Percentiles rank a stretch among this genome's conserved stretches.
Conservation (phyloP, 495 filamentous ascomycete genomes). For the Penicillium bialowiezense region DNA sequence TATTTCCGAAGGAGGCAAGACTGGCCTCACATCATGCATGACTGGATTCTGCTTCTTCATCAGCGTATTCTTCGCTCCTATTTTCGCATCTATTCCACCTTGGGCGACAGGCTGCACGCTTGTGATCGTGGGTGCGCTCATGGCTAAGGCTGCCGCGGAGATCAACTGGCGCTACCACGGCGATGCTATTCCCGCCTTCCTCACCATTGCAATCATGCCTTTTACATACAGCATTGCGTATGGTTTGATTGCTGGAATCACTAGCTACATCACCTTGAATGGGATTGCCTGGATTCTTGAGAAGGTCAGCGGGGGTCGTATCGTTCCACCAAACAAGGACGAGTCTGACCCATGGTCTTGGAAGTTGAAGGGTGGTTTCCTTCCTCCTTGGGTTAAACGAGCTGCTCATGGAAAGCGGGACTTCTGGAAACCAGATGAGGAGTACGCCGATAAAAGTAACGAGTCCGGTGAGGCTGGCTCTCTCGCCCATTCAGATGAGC, state of each 20-base stretch:
- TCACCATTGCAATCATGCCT: constrained; percentile 80
- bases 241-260: constrained; percentile 74
- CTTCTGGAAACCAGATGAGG: constrained; percentile 56
- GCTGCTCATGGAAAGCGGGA: constrained; percentile 61
- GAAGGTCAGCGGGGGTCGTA: constrained; percentile 59
- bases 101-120: constrained; percentile 85
- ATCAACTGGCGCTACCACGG: constrained; percentile 84
- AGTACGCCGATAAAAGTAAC: constrained; percentile 16
- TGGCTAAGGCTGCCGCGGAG: constrained; percentile 68
- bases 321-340: constrained; percentile 68
- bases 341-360: constrained; percentile 74
- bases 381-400: constrained; percentile 67
- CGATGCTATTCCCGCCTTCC: constrained; percentile 75
- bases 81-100: constrained; percentile 79
- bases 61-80: constrained; percentile 80
- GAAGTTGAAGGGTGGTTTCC: constrained; percentile 61
- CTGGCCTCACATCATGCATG: constrained; percentile 73
- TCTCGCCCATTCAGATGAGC: constrained; percentile 14
- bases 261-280: constrained; percentile 70
- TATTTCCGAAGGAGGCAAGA: constrained; percentile 79
- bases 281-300: constrained; percentile 61
- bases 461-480: constrained; percentile 11
- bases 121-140: constrained; percentile 76
- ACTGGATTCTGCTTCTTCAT: constrained; percentile 82
- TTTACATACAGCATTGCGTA: constrained; percentile 82